Evolutionary conservation across 139 green algal species (phyloP), one percentile per base, ranked within the genome.

Genomic region (Coelastrella sp.): DNA sequence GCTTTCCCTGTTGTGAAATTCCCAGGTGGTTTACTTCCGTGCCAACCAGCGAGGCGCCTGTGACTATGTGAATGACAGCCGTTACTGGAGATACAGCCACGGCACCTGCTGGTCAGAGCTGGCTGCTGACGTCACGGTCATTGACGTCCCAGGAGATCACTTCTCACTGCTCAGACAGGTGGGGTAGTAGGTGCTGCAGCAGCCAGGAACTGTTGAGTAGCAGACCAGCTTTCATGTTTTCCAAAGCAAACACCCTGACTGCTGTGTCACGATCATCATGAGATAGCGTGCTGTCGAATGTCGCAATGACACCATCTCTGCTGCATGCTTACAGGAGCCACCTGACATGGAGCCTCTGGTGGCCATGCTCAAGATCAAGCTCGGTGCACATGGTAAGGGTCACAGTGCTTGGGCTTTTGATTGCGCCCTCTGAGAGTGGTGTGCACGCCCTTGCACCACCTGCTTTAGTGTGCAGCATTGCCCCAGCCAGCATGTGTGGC

Each of bases 101-200:
- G 97, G 96, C 86, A 88, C 94, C 68, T 95, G 94, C 92, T 98
- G 96, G 96, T 91, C 92, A 64, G 91, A 95, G 75, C 84, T 97
- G 76, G 95, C 89, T 84, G 84, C 93, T 0, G 95, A 98, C 65
- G 90, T 97, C n/a, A 90, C 96, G 82, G 95, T 96, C 59, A 58
- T 94, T 56, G 79, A 94, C 65, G 92, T 95, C n/a, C 83, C 88
- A 20, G 92, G 97, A 5, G 97, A 98, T 94, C 97, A 98, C 93
- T 98, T 98, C 94, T 96, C 92, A 47, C 90, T 98, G 75, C 93
- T 98, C 89, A 89, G 97, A 5, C 96, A 98, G 90, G 92, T 79
- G 56, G 61, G 61, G 10, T 13, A 19, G 61, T 71, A 71, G 8
- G 8, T 19, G 61, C 10, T 71, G 61, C 8, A 19, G 11, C 61